These are phyloP conservation scores for Quercus variabilis DNA, from an alignment of 306 rosid genomes.

Conservation along the genomic window DNA sequence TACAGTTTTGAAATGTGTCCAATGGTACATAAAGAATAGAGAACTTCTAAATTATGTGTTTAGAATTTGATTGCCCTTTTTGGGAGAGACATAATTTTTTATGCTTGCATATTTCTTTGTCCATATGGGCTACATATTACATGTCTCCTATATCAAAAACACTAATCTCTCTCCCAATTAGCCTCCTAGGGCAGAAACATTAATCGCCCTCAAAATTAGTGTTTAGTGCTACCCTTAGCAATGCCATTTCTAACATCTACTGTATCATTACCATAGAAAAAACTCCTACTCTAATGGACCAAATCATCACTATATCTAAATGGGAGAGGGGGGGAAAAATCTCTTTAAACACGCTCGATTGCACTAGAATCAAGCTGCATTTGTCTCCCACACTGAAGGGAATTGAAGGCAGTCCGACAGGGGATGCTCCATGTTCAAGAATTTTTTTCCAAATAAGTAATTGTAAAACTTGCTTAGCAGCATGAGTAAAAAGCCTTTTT, in stretches of 20 bases:
- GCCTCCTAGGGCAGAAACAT: no score
- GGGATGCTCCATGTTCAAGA: no score
- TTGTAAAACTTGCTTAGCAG: no score
- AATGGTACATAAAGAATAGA: no score
- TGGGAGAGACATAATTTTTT: not conserved
- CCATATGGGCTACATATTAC: not conserved
- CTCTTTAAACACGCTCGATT: no score
- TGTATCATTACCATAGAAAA: not conserved
- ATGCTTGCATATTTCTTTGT: not conserved
- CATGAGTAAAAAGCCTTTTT: no score
- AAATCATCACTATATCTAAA: not conserved
- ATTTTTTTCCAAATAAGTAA: no score
- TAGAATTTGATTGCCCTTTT: not conserved
- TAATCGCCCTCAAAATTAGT: no score
- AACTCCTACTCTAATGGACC: not conserved
- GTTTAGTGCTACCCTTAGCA: no score
- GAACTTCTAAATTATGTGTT: not conserved
- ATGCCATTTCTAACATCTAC: not conserved
- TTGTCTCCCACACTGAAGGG: no score
- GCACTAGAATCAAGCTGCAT: not conserved
- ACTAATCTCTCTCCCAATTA: not conserved
- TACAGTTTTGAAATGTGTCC: not conserved
- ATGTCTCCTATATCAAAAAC: not conserved
- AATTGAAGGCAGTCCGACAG: no score
- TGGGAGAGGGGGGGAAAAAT: no score